phyloP scores from a whole-genome alignment of 306 rosid genomes.

The Cicer cuneatum region DNA sequence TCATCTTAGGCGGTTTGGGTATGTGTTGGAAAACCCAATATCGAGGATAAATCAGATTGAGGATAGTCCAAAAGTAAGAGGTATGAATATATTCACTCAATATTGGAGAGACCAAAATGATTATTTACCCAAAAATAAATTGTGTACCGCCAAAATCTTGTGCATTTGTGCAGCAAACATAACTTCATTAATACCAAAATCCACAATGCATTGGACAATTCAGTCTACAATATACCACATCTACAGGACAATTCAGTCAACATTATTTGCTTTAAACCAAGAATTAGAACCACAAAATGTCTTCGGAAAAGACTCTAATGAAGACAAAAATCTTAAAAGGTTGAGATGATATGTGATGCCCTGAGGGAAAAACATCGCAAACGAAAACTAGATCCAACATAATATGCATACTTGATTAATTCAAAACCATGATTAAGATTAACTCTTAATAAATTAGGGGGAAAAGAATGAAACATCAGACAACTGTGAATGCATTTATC shows the following conservation, averaged over 20 bases:
- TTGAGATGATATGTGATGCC: conserved; percentile 13
- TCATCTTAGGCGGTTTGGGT: no score
- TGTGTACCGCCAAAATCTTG: no score
- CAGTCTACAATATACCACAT: conserved; percentile 22
- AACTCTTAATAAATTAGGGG: conserved; percentile 6
- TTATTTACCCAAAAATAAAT: no score
- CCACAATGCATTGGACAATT: conserved; percentile 16
- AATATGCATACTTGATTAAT: conserved; percentile 24
- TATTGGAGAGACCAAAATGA: no score
- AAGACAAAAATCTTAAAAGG: conserved; percentile 21
- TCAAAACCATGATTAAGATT: conserved; percentile 13
- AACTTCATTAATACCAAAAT: conserved; percentile 13
- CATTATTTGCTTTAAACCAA: conserved; percentile 27
- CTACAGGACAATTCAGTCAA: conserved; percentile 8
- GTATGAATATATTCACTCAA: no score
- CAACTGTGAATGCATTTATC: conserved; percentile 28
- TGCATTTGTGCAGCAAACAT: neutral
- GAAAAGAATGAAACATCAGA: conserved; percentile 18
- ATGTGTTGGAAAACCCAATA: no score
- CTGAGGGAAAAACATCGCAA: neutral
- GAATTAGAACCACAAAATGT: conserved; percentile 13
- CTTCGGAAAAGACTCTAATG: neutral
- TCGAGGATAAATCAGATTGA: no score
- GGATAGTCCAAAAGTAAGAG: no score
- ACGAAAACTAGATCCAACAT: conserved; percentile 24